Evolutionary conservation across 306 rosid species (phyloP).

Genomic region (apple (Malus domestica)): DNA sequence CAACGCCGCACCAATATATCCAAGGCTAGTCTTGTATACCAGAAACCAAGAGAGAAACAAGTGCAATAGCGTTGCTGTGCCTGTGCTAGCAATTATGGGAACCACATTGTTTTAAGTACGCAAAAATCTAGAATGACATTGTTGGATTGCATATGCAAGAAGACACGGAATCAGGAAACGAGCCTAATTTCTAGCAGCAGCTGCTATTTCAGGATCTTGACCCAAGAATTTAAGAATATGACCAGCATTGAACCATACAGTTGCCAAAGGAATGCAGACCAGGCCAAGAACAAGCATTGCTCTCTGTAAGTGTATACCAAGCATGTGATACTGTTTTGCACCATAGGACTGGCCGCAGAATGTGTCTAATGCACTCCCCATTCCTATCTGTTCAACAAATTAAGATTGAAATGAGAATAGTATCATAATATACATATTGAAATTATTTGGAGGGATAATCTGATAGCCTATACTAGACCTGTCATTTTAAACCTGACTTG

Average conservation of each 20-base stretch:
- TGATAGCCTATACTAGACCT: too few species aligned
- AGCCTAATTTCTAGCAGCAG: constrained; percentile 29
- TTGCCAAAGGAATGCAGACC: constrained; percentile 21
- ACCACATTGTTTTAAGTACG: constrained; percentile 28
- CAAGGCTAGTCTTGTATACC: constrained; percentile 24
- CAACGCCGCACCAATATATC: constrained; percentile 29
- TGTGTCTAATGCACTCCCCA: constrained; percentile 38
- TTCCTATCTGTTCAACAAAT: constrained; percentile 23
- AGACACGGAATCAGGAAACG: constrained; percentile 25
- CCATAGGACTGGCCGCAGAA: constrained; percentile 39
- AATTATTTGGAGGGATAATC: too few species aligned
- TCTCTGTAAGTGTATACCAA: constrained; percentile 32
- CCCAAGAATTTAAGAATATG: constrained; percentile 24
- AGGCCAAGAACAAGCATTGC: constrained; percentile 35
- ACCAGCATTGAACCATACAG: constrained; percentile 24
- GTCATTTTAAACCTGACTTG: too few species aligned
- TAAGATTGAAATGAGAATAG: background rate
- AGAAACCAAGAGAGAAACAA: constrained; percentile 21
- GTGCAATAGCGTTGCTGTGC: constrained; percentile 15
- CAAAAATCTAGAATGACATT: constrained; percentile 26
- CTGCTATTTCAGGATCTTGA: constrained; percentile 31
- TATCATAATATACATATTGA: background rate
- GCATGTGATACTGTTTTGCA: constrained; percentile 30
- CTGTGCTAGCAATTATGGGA: constrained; percentile 23
- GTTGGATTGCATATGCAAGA: constrained; percentile 27